Percentiles rank a stretch among this genome's conserved stretches.
Evolutionary conservation across 495 filamentous ascomycete genomes (phyloP).

Genomic region (Aspergillus biplanus): DNA sequence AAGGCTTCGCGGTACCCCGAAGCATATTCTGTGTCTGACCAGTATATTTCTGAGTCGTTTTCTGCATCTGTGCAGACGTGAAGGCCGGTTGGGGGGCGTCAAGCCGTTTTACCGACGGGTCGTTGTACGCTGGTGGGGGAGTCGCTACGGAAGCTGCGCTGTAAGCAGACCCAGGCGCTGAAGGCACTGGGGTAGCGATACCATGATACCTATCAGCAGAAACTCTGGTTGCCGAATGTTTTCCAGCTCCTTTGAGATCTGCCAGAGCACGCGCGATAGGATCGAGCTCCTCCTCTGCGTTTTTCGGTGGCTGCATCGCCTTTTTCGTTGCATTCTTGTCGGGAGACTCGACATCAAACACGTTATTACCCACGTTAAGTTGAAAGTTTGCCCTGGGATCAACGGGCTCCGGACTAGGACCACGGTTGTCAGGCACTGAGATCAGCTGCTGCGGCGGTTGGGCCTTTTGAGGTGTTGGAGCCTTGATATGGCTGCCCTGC

Average conservation of each 20-base stretch:
- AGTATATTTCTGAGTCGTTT: slow-evolving; percentile 84
- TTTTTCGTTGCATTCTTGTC: slow-evolving; percentile 53
- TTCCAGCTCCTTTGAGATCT: slow-evolving; percentile 85
- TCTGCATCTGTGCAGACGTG: slow-evolving; percentile 90
- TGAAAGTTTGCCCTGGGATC: slow-evolving; percentile 93
- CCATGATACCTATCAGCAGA: slow-evolving; percentile 95
- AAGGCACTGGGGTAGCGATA: slow-evolving; percentile 78
- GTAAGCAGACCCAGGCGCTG: slow-evolving; percentile 56
- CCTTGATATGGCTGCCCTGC: slow-evolving; percentile 38
- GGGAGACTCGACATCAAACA: slow-evolving; percentile 92
- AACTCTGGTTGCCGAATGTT: slow-evolving; percentile 74
- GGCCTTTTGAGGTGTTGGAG: slow-evolving; percentile 19
- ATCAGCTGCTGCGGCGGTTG: slow-evolving; percentile 17
- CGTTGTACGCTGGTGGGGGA: slow-evolving; percentile 80
- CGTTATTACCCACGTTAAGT: slow-evolving; percentile 94
- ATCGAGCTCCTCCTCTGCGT: slow-evolving; percentile 62
- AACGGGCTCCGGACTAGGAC: slow-evolving; percentile 81
- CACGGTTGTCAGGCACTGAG: slow-evolving; percentile 23
- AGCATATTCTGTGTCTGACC: slow-evolving; percentile 84
- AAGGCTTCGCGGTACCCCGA: slow-evolving; percentile 46
- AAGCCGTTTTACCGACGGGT: slow-evolving; percentile 72
- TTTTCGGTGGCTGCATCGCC: slow-evolving; percentile 37
- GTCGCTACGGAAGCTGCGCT: slow-evolving; percentile 53
- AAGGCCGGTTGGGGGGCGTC: slow-evolving; percentile 91
- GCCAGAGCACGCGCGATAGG: slow-evolving; percentile 92